These are phyloP conservation scores for Kalmanozyma brasiliensis DNA, from an alignment of 1,284 basidiomycete species.

Conservation along the genomic window DNA sequence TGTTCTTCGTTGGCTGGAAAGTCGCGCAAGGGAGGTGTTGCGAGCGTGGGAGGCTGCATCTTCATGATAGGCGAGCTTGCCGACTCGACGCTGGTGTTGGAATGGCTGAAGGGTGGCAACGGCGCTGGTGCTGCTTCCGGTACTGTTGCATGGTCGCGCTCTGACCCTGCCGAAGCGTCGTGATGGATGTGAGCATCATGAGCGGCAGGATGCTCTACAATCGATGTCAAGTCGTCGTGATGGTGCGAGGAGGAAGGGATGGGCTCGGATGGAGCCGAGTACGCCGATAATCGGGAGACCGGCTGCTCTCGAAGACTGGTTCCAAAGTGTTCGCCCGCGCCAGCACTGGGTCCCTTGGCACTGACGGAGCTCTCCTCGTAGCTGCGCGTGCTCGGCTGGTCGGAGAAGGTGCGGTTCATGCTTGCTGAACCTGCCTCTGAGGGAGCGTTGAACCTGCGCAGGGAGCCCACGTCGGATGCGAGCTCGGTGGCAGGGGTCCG, in stretches of 20 bases:
- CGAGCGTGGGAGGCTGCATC: constrained; percentile 19
- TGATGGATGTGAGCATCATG: neutral
- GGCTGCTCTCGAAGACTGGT: constrained; percentile 22
- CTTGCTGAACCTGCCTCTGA: constrained; percentile 24
- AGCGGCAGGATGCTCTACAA: constrained; percentile 14
- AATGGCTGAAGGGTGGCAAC: constrained; percentile 12
- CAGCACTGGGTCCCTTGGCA: constrained; percentile 34
- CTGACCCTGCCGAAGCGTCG: neutral
- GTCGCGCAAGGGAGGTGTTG: constrained; percentile 33
- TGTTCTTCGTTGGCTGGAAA: constrained; percentile 31
- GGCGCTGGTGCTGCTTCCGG: neutral
- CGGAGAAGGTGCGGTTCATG: constrained; percentile 27
- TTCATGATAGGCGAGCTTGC: constrained; percentile 45
- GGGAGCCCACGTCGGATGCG: constrained; percentile 26
- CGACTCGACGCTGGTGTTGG: constrained; percentile 22
- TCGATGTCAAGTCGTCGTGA: constrained; percentile 8
- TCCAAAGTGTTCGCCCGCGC: constrained; percentile 29
- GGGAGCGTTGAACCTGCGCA: constrained; percentile 20
- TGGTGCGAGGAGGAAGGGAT: constrained; percentile 1
- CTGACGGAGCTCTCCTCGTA: constrained; percentile 38
- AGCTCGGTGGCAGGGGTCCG: constrained; percentile 31
- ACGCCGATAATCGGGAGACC: no score
- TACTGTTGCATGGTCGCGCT: neutral
- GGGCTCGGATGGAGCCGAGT: neutral
- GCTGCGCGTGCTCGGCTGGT: constrained; percentile 35